phyloP scores from a whole-genome alignment of 2,329 filamentous ascomycete genomes.

The Paecilomyces formosus region DNA sequence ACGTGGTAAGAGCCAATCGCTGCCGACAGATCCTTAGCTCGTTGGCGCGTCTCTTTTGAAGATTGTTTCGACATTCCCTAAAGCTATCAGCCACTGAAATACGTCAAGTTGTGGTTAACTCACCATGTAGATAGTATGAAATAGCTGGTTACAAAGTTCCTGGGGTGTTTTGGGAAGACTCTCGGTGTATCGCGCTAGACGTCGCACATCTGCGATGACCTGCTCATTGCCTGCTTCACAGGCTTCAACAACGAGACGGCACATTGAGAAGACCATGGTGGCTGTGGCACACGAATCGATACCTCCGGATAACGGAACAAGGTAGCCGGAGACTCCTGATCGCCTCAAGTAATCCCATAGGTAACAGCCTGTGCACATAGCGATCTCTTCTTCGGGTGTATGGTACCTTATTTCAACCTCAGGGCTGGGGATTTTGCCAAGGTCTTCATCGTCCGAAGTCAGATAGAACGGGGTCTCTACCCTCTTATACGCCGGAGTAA shows the following conservation, averaged over 20 bases:
- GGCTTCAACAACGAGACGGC: slow-evolving; percentile 18
- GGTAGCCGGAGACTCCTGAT: slow-evolving; percentile 18
- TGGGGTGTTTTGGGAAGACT: slow-evolving; percentile 49
- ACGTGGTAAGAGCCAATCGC: slow-evolving; percentile 63
- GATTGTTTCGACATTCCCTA: slow-evolving; percentile 58
- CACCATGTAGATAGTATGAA: slow-evolving; percentile 43
- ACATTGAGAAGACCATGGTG: slow-evolving; percentile 27
- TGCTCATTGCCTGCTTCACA: slow-evolving; percentile 16
- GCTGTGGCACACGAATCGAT: slow-evolving; percentile 24
- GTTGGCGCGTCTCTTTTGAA: slow-evolving; percentile 55
- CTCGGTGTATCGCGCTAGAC: slow-evolving; percentile 28
- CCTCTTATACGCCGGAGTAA: slow-evolving; percentile 16
- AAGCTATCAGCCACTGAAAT: not conserved
- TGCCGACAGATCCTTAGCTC: slow-evolving; percentile 53
- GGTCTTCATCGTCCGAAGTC: slow-evolving; percentile 11
- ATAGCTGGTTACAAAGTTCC: slow-evolving; percentile 50
- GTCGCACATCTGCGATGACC: slow-evolving; percentile 18
- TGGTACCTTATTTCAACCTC: slow-evolving; percentile 11
- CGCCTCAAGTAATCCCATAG: slow-evolving; percentile 27
- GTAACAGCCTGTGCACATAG: slow-evolving; percentile 14
- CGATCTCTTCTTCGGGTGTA: slow-evolving; percentile 19
- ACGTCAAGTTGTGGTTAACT: not conserved
- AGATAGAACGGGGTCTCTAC: slow-evolving; percentile 21
- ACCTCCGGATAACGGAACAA: slow-evolving; percentile 25
- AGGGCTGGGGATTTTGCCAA: slow-evolving; percentile 8